These are phyloP conservation scores for Thuidium tamariscinum DNA, from an alignment of 225 moss, liverwort and hornwort species.

Conservation along the genomic window DNA sequence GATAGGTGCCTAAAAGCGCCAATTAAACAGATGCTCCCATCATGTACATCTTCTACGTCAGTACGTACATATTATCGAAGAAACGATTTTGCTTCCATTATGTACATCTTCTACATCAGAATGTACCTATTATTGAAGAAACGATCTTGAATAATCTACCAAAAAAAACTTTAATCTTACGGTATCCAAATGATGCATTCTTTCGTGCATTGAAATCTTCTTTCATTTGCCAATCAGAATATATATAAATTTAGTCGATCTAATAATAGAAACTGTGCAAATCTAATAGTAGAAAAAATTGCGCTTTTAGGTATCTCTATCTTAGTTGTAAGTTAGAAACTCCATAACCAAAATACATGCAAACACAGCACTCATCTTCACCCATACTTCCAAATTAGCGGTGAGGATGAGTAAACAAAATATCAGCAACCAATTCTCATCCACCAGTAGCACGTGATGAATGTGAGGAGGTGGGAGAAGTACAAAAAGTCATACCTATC, in stretches of 20 bases:
- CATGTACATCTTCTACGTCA: neutral
- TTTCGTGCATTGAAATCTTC: neutral
- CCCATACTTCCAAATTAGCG: neutral
- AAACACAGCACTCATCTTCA: neutral
- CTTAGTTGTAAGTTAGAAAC: neutral
- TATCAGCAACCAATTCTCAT: neutral
- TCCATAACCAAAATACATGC: neutral
- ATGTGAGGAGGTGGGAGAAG: conserved; percentile 14
- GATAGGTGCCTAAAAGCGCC: neutral
- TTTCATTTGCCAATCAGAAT: neutral
- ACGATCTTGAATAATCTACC: neutral
- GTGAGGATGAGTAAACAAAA: neutral
- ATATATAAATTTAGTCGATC: neutral
- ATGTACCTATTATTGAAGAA: neutral
- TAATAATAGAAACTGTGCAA: neutral
- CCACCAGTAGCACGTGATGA: neutral
- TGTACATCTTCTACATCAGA: neutral
- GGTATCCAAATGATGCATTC: neutral
- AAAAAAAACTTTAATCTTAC: neutral
- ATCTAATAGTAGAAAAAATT: neutral
- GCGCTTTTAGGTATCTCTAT: neutral
- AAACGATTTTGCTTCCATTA: neutral
- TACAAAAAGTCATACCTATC: conserved; percentile 77
- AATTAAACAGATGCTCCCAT: neutral
- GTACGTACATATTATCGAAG: neutral